Percentiles rank a stretch among this genome's conserved stretches.
phyloP scores from a whole-genome alignment of 176 grass and related monocot species.

The Oryza glumipatula region DNA sequence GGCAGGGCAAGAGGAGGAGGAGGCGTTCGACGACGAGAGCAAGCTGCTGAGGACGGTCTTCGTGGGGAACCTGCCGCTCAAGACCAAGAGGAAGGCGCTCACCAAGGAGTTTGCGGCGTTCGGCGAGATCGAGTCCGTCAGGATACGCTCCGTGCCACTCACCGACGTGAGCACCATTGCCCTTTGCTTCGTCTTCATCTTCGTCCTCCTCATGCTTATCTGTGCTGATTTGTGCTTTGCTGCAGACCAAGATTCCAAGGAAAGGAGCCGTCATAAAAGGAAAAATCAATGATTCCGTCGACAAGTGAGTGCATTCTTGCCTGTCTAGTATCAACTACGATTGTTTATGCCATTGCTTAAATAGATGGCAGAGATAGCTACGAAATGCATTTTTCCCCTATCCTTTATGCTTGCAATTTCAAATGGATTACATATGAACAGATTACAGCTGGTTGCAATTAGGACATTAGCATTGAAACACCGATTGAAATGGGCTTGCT shows the following conservation, averaged over 20 bases:
- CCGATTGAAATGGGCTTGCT: not conserved
- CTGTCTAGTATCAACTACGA: not conserved
- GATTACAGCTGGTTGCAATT: not conserved
- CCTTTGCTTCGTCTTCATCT: not conserved
- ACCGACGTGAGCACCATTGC: constrained; percentile 63
- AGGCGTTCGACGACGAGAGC: constrained; percentile 77
- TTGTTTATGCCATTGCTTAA: not conserved
- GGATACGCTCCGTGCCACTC: constrained; percentile 90
- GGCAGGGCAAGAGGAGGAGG: constrained; percentile 41
- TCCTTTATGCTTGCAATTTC: not conserved
- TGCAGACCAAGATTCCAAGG: constrained; percentile 84
- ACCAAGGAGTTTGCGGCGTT: constrained; percentile 72
- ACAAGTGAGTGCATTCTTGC: constrained; percentile 53
- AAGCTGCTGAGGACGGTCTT: constrained; percentile 90
- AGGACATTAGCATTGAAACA: not conserved
- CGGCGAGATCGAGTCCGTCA: constrained; percentile 77
- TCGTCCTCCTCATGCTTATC: not conserved
- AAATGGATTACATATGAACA: not conserved
- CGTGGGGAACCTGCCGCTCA: constrained; percentile 90
- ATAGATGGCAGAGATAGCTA: not conserved
- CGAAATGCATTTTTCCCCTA: not conserved
- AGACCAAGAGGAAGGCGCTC: constrained; percentile 69
- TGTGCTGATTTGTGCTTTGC: constrained; percentile 18
- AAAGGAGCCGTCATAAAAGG: constrained; percentile 71
- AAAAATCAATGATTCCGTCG: constrained; percentile 70